Evolutionary conservation across 805 yeast species (phyloP).

Genomic region (Hanseniaspora mollemarum): DNA sequence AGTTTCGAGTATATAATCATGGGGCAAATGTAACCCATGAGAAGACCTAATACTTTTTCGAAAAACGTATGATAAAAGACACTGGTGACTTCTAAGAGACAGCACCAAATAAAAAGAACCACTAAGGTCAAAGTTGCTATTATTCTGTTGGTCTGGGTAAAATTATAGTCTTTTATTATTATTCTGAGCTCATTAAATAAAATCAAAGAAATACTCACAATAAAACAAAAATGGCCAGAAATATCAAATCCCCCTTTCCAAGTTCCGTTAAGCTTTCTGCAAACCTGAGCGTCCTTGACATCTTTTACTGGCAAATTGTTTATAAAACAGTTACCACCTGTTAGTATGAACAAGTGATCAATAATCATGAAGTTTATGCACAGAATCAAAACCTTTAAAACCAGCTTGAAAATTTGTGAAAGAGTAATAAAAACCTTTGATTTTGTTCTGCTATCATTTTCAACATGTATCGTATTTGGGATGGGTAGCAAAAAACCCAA

Average conservation of each 20-base stretch:
- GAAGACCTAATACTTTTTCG: constrained; percentile 64
- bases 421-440: constrained; percentile 16
- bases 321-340: constrained; percentile 30
- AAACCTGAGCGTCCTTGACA: constrained; percentile 27
- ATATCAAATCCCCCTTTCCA: constrained; percentile 45
- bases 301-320: constrained; percentile 18
- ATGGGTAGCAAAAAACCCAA: not conserved
- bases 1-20: constrained; percentile 33
- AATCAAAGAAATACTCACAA: constrained; percentile 35
- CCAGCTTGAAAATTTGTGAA: constrained; percentile 22
- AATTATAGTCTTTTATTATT: not conserved
- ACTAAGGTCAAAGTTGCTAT: not conserved
- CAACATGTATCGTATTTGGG: constrained; percentile 17
- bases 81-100: constrained; percentile 54
- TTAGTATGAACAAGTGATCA: constrained; percentile 27
- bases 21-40: constrained; percentile 49
- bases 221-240: constrained; percentile 43
- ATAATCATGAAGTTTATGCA: constrained; percentile 25
- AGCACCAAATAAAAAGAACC: constrained; percentile 42
- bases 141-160: not conserved
- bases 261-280: constrained; percentile 27
- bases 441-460: not conserved
- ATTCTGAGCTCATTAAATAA: constrained; percentile 30
- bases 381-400: constrained; percentile 24
- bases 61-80: constrained; percentile 67